Conservation (phyloP, 2,329 filamentous ascomycete species). For the Aureobasidium sp. region DNA sequence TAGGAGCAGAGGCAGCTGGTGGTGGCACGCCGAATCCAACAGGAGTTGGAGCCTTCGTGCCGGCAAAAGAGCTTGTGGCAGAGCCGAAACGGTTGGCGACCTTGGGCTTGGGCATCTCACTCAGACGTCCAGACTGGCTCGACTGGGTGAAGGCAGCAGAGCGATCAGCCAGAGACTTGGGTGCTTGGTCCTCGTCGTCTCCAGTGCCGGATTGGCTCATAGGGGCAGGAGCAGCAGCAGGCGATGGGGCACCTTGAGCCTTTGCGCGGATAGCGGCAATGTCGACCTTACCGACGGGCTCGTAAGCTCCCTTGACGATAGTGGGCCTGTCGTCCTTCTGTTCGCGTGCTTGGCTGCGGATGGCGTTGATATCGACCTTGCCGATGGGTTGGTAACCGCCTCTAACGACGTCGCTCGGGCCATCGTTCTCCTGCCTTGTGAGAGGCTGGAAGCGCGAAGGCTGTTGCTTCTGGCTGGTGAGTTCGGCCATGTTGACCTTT, state of each 20-base stretch:
- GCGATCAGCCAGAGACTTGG: slow-evolving; percentile 64
- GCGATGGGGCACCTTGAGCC: slow-evolving; percentile 52
- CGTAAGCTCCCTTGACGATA: slow-evolving; percentile 84
- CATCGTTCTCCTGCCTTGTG: slow-evolving; percentile 34
- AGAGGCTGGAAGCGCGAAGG: slow-evolving; percentile 52
- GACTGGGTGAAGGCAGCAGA: slow-evolving; percentile 66
- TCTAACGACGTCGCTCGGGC: slow-evolving; percentile 58
- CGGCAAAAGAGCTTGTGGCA: slow-evolving; percentile 63
- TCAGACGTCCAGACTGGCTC: slow-evolving; percentile 67
- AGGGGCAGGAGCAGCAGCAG: slow-evolving; percentile 28
- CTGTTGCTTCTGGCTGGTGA: slow-evolving; percentile 64
- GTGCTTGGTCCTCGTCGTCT: slow-evolving; percentile 40
- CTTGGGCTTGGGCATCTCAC: slow-evolving; percentile 86
- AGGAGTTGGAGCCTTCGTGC: slow-evolving; percentile 82
- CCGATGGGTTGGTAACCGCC: slow-evolving; percentile 90
- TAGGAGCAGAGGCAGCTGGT: slow-evolving; percentile 51
- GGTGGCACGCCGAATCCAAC: slow-evolving; percentile 56
- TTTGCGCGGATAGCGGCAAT: slow-evolving; percentile 87
- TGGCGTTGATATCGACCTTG: slow-evolving; percentile 93
- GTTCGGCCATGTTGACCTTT: slow-evolving; percentile 84
- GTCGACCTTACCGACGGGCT: slow-evolving; percentile 93
- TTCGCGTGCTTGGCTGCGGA: slow-evolving; percentile 66
- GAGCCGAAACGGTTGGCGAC: slow-evolving; percentile 78
- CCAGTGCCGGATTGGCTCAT: slow-evolving; percentile 30
- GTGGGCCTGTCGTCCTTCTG: slow-evolving; percentile 67